Conservation (phyloP, 2,329 filamentous ascomycete species). For the Calcarisporium arbuscula region DNA sequence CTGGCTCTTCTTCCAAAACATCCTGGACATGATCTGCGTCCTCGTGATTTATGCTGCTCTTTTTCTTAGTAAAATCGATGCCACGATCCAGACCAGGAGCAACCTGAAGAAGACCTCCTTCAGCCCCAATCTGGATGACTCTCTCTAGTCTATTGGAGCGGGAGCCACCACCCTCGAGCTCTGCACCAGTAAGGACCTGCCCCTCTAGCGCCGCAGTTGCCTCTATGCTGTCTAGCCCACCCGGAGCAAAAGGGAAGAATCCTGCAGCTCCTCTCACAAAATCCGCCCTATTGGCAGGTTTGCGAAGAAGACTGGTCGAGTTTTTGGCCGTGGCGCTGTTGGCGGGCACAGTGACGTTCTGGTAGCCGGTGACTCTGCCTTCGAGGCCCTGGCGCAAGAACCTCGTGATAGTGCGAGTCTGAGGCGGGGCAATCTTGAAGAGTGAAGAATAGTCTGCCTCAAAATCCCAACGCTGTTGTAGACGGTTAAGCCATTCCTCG, state of each 20-base stretch:
- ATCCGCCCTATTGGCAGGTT: constrained; percentile 79
- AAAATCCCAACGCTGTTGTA: constrained; percentile 86
- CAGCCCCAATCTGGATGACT: constrained; percentile 74
- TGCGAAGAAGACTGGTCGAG: constrained; percentile 80
- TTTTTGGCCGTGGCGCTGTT: constrained; percentile 90
- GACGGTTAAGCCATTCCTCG: constrained; percentile 74
- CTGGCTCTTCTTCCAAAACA: constrained; percentile 47
- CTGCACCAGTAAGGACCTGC: constrained; percentile 53
- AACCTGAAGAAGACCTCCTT: constrained; percentile 71
- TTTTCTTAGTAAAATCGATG: constrained; percentile 61
- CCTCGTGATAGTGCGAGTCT: constrained; percentile 88
- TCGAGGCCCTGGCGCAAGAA: constrained; percentile 89
- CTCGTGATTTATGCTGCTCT: constrained; percentile 48
- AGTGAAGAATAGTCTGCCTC: constrained; percentile 75
- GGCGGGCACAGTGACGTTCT: constrained; percentile 86
- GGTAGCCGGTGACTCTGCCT: constrained; percentile 87
- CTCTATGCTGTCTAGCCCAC: constrained; percentile 81
- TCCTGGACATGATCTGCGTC: constrained; percentile 66
- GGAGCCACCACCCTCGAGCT: constrained; percentile 28
- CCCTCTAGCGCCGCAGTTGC: constrained; percentile 80
- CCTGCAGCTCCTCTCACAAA: constrained; percentile 90
- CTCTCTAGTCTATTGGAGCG: constrained; percentile 63
- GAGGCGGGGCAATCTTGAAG: constrained; percentile 81
- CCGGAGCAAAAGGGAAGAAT: constrained; percentile 90
- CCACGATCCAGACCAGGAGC: constrained; percentile 80